Evolutionary conservation across 768 basidiomycete species (phyloP).

Genomic region (Rhodotorula toruloides): DNA sequence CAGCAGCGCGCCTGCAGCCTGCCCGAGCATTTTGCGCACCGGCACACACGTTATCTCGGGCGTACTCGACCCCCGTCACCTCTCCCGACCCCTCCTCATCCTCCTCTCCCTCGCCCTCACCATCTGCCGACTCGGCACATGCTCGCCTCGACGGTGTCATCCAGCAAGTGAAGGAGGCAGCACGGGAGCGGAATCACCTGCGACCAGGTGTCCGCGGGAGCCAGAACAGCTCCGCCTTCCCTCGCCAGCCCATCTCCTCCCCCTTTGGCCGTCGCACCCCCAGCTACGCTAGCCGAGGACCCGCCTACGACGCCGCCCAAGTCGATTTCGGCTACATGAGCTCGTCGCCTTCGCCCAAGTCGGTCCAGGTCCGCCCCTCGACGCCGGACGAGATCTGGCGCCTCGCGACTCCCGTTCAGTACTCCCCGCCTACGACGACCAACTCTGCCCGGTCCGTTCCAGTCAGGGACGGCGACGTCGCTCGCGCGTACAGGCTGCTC

Average conservation of each 20-base stretch:
- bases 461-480: conserved; percentile 31
- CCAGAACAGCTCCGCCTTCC: not conserved
- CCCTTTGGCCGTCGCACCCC: not conserved
- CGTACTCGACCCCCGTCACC: not conserved
- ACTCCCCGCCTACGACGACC: conserved; percentile 22
- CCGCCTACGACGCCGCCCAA: not conserved
- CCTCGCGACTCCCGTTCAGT: conserved; percentile 1
- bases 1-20: not conserved
- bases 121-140: not conserved
- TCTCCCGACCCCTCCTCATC: not conserved
- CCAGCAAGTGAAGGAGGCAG: not conserved
- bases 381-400: conserved; percentile 30
- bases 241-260: not conserved
- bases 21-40: not conserved
- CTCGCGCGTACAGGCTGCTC: conserved; percentile 31
- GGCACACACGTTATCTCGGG: not conserved
- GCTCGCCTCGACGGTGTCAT: conserved; percentile 5
- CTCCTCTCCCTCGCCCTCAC: conserved; percentile 1
- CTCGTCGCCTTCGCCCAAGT: not conserved
- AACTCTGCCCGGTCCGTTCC: conserved; percentile 27
- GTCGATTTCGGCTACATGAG: not conserved
- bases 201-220: too few relatives aligned
- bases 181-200: too few relatives aligned
- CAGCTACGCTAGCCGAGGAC: not conserved
- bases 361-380: not conserved